Evolutionary conservation across 345 rosid species (phyloP).

Genomic region (Brassica incana): DNA sequence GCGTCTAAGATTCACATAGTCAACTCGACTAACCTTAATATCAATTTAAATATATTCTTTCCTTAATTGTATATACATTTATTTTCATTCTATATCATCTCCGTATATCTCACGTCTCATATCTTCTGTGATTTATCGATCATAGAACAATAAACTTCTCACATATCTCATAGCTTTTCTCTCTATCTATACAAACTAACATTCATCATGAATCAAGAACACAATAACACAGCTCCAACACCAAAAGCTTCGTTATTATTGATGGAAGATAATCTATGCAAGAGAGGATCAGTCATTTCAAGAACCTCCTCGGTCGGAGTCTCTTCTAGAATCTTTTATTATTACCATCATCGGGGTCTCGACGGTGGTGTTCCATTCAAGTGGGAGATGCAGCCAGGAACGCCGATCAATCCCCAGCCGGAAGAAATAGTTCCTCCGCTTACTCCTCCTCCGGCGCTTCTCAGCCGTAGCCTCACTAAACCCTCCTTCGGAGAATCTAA

Average conservation of each 20-base stretch:
- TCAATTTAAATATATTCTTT: slow-evolving; percentile 26
- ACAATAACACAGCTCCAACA: background rate
- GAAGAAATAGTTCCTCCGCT: slow-evolving; percentile 44
- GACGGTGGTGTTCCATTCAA: slow-evolving; percentile 56
- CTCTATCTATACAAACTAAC: background rate
- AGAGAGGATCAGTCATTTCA: slow-evolving; percentile 40
- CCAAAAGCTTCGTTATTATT: slow-evolving; percentile 41
- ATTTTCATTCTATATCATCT: slow-evolving; percentile 3
- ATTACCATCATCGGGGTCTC: slow-evolving; percentile 17
- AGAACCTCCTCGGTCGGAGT: slow-evolving; percentile 44
- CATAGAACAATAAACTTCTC: background rate
- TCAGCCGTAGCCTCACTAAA: slow-evolving; percentile 54
- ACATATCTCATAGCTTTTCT: background rate
- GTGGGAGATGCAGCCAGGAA: slow-evolving; percentile 74
- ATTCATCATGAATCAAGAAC: slow-evolving; percentile 38
- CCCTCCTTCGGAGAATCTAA: slow-evolving; percentile 44
- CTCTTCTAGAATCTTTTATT: slow-evolving; percentile 44
- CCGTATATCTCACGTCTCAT: slow-evolving; percentile 4
- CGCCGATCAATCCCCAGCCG: slow-evolving; percentile 43
- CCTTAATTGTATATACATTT: background rate
- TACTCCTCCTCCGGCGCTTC: slow-evolving; percentile 71
- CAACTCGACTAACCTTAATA: slow-evolving; percentile 23
- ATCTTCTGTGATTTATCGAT: background rate
- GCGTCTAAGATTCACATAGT: slow-evolving; percentile 25
- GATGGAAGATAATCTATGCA: slow-evolving; percentile 43